Percentiles rank a stretch among this genome's conserved stretches.
phyloP scores from a whole-genome alignment of 345 rosid genomes.

The Angophora floribunda region DNA sequence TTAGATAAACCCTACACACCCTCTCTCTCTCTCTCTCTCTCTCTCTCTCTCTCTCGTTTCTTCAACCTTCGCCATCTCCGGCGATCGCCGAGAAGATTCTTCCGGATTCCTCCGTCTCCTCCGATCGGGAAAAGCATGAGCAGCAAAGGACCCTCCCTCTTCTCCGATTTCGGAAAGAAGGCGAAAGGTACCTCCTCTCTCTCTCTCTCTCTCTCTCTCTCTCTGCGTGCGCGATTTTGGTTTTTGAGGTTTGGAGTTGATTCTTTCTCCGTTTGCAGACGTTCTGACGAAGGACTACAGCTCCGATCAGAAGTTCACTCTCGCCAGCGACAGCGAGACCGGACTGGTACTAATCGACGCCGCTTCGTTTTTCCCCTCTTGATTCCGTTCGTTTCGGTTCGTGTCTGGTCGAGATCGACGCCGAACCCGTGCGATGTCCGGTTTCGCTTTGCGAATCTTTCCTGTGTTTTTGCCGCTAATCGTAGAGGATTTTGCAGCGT shows the following conservation, averaged over 20 bases:
- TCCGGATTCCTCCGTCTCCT: background rate
- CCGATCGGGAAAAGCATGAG: background rate
- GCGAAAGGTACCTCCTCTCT: constrained; percentile 10
- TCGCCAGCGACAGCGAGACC: constrained; percentile 13
- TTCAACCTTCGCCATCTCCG: background rate
- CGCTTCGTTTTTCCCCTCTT: background rate
- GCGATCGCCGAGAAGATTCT: background rate
- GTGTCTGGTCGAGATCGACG: background rate
- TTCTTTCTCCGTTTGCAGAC: constrained; percentile 11
- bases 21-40: background rate
- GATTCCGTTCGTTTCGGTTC: background rate
- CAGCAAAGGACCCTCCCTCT: constrained; percentile 31
- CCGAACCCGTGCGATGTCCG: background rate
- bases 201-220: background rate
- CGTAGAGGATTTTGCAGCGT: background rate
- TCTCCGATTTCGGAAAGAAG: constrained; percentile 36
- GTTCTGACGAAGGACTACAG: constrained; percentile 33
- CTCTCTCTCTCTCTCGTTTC: background rate
- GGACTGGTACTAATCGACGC: constrained; percentile 23
- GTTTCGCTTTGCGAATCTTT: background rate
- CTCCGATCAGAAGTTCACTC: constrained; percentile 27
- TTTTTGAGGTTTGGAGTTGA: background rate
- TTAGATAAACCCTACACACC: background rate
- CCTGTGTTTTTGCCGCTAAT: background rate
- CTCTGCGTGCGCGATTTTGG: background rate